Evolutionary conservation across 1,284 basidiomycete species (phyloP).

Genomic region (Ganoderma sinense): DNA sequence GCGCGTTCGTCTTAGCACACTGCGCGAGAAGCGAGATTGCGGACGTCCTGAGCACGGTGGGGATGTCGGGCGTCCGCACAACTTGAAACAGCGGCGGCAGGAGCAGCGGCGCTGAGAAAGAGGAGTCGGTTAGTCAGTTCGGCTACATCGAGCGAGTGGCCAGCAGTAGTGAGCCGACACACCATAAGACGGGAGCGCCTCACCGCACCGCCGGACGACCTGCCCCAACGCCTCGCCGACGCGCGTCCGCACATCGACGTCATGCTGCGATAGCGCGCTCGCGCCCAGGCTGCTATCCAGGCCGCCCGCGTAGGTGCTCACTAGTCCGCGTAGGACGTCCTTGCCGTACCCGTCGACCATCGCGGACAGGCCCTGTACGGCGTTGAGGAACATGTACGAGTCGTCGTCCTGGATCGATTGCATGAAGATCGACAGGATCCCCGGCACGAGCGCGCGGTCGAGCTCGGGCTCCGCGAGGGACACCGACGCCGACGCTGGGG

Average conservation of each 20-base stretch:
- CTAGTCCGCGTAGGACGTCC: slow-evolving; percentile 72
- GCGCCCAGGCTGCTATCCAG: slow-evolving; percentile 58
- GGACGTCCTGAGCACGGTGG: slow-evolving; percentile 81
- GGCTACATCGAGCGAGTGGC: neutral
- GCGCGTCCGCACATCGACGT: slow-evolving; percentile 82
- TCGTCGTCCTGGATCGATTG: slow-evolving; percentile 91
- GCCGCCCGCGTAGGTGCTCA: slow-evolving; percentile 68
- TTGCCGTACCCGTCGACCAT: slow-evolving; percentile 84
- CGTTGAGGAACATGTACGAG: slow-evolving; percentile 94
- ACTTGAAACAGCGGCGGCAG: slow-evolving; percentile 73
- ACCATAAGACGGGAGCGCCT: slow-evolving; percentile 77
- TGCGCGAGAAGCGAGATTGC: slow-evolving; percentile 84
- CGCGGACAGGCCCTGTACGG: slow-evolving; percentile 87
- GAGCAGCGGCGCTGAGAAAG: slow-evolving; percentile 65
- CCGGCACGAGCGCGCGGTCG: slow-evolving; percentile 76
- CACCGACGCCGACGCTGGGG: slow-evolving; percentile 26
- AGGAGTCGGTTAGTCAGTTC: no score
- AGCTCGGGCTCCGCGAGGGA: slow-evolving; percentile 38
- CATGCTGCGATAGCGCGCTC: slow-evolving; percentile 61
- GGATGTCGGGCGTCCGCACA: slow-evolving; percentile 64
- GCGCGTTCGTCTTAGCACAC: slow-evolving; percentile 68
- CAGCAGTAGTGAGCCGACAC: slow-evolving; percentile 35
- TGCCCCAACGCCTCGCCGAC: slow-evolving; percentile 89
- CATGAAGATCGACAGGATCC: slow-evolving; percentile 89
- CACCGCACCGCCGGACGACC: slow-evolving; percentile 80